These are phyloP conservation scores for Phallus indusiatus DNA, from an alignment of 768 basidiomycete species.

Conservation along the genomic window DNA sequence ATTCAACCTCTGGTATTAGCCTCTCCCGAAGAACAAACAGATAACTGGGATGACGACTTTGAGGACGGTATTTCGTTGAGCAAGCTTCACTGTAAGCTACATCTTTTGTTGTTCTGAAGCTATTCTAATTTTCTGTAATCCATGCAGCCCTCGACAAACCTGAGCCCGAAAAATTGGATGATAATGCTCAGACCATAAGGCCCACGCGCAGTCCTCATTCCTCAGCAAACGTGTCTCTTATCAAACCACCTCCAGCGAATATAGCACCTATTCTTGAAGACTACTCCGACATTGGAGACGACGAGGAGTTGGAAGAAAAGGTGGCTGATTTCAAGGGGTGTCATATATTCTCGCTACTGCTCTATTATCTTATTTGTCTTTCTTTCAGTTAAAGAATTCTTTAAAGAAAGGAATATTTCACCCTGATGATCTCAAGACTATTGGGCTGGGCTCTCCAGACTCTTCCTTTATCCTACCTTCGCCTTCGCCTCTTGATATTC, in stretches of 20 bases:
- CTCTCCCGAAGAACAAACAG: slow-evolving; percentile 76
- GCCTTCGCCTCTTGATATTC: slow-evolving; percentile 46
- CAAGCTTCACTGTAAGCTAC: slow-evolving; percentile 56
- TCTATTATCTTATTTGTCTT: not conserved
- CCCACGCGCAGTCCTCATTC: slow-evolving; percentile 55
- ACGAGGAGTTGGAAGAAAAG: slow-evolving; percentile 59
- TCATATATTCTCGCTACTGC: not conserved
- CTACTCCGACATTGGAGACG: slow-evolving; percentile 82
- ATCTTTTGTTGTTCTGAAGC: not conserved
- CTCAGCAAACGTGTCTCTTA: slow-evolving; percentile 32
- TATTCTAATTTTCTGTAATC: not conserved
- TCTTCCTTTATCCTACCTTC: slow-evolving; percentile 35
- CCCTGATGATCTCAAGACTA: slow-evolving; percentile 79
- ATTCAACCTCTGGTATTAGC: slow-evolving; percentile 51
- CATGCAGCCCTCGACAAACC: slow-evolving; percentile 55
- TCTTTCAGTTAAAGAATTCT: slow-evolving; percentile 55
- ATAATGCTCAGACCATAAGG: slow-evolving; percentile 73
- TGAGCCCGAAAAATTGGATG: slow-evolving; percentile 44
- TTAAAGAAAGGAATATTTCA: slow-evolving; percentile 72
- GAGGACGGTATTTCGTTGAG: slow-evolving; percentile 86
- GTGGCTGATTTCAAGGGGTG: slow-evolving; percentile 76
- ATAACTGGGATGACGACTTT: slow-evolving; percentile 99
- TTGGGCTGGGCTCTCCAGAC: slow-evolving; percentile 33
- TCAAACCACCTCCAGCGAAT: slow-evolving; percentile 50
- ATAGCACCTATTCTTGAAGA: slow-evolving; percentile 76